Evolutionary conservation across 768 basidiomycete genomes (phyloP).

Genomic region (Tylopilus felleus): DNA sequence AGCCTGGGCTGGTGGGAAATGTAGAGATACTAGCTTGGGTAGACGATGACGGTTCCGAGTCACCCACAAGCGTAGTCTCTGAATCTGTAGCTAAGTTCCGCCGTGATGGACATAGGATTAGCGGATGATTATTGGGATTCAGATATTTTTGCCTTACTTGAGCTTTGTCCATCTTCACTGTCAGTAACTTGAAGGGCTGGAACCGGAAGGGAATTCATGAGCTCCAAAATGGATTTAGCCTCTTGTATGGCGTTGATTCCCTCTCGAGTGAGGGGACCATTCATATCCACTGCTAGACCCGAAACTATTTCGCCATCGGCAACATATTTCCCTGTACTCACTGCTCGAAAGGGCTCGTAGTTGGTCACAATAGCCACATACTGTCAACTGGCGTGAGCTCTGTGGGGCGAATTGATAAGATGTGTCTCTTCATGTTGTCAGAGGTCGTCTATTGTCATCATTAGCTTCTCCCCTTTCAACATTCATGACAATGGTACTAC

Average conservation of each 20-base stretch:
- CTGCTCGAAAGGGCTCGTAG: not conserved
- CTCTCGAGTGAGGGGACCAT: not conserved
- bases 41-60: not conserved
- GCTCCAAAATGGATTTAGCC: not conserved
- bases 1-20: constrained; percentile 1
- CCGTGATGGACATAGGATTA: not conserved
- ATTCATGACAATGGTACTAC: not conserved
- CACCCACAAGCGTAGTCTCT: not conserved
- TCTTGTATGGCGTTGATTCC: not conserved
- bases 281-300: not conserved
- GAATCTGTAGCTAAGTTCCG: not conserved
- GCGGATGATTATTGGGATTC: not conserved
- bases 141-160: not conserved
- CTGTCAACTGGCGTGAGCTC: not conserved
- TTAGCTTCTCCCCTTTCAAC: not conserved
- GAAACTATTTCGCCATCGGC: not conserved
- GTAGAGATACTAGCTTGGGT: not conserved
- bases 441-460: constrained; percentile 1
- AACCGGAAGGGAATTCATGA: not conserved
- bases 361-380: not conserved
- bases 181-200: not conserved
- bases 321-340: not conserved
- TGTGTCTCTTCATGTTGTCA: not conserved
- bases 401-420: not conserved
- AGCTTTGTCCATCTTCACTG: not conserved